A percentile compares a stretch with the other conserved stretches of the same genome.
These are phyloP conservation scores for Phyllosticta ampelicida DNA, from an alignment of 2,329 filamentous ascomycete species.

Conservation along the genomic window DNA sequence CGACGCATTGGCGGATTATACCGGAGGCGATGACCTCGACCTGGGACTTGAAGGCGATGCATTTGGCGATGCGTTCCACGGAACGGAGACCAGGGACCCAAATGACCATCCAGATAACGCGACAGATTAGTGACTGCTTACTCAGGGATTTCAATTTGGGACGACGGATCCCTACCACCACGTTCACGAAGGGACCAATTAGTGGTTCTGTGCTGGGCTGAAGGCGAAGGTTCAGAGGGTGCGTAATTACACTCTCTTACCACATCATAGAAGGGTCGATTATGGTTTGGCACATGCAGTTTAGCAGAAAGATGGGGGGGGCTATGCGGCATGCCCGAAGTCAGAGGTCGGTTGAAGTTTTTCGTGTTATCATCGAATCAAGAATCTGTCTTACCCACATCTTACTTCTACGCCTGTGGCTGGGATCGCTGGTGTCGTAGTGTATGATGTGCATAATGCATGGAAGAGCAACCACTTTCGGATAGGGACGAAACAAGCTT, in stretches of 20 bases:
- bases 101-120: constrained; percentile 1
- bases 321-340: background rate
- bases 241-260: background rate
- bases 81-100: constrained; percentile 22
- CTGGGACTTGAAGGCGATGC: constrained; percentile 29
- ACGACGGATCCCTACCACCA: constrained; percentile 14
- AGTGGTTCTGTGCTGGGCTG: background rate
- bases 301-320: background rate
- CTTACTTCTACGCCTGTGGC: background rate
- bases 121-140: background rate
- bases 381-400: background rate
- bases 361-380: background rate
- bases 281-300: background rate
- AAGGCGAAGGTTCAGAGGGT: background rate
- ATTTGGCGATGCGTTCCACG: constrained; percentile 31
- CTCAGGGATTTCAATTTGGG: constrained; percentile 10
- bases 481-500: background rate
- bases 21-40: constrained; percentile 23
- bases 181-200: background rate
- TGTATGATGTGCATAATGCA: background rate
- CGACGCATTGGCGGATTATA: constrained; percentile 29
- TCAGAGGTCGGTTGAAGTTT: background rate
- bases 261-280: background rate
- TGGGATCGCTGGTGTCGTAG: background rate
- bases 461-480: background rate